Conservation (phyloP, 495 filamentous ascomycete species). For the Symbiotaphrina buchneri region DNA sequence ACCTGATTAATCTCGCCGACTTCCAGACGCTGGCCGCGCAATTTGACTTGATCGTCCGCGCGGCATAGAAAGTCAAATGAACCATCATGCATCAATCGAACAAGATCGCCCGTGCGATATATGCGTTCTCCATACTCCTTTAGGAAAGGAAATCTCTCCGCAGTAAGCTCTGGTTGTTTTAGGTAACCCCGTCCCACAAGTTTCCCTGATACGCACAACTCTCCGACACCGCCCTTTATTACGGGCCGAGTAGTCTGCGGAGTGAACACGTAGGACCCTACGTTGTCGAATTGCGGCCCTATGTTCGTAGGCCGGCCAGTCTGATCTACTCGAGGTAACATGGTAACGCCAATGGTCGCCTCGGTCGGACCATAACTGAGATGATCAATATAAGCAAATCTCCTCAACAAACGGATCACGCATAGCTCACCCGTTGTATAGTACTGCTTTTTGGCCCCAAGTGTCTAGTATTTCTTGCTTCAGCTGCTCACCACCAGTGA, state of each 20-base stretch:
- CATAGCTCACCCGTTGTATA: conserved; percentile 41
- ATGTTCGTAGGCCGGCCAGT: conserved; percentile 69
- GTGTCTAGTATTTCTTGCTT: conserved; percentile 48
- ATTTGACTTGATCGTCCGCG: conserved; percentile 60
- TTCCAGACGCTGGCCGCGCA: conserved; percentile 58
- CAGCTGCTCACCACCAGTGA: conserved; percentile 50
- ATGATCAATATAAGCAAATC: conserved; percentile 2
- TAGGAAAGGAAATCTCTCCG: conserved; percentile 36
- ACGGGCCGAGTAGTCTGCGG: conserved; percentile 46
- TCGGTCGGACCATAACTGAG: conserved; percentile 58
- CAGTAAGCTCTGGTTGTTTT: conserved; percentile 46
- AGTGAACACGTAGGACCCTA: conserved; percentile 56
- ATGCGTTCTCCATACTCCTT: conserved; percentile 24
- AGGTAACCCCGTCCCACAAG: conserved; percentile 78
- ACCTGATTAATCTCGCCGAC: conserved; percentile 53
- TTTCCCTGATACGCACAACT: conserved; percentile 69
- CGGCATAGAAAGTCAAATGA: conserved; percentile 55
- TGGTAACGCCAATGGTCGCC: conserved; percentile 70
- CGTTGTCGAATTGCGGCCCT: conserved; percentile 61
- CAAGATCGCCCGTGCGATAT: conserved; percentile 66
- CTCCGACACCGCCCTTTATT: conserved; percentile 57
- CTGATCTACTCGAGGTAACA: conserved; percentile 45
- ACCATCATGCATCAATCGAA: conserved; percentile 44
- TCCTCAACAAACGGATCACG: neutral
- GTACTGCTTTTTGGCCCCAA: conserved; percentile 37